Evolutionary conservation across 306 rosid genomes (phyloP).

Genomic region (Astragalus glycyphyllos): DNA sequence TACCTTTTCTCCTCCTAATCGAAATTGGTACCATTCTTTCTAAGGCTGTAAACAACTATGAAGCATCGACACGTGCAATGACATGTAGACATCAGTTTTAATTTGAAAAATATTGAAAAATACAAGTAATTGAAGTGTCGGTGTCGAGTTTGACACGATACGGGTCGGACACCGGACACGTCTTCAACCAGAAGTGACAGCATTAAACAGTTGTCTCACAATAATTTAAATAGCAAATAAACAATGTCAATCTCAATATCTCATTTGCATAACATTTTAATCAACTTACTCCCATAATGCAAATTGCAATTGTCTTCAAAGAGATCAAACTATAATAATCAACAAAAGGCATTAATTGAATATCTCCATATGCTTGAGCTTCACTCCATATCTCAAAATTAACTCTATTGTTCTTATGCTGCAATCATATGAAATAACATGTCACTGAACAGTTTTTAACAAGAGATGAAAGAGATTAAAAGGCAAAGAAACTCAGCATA

Average conservation of each 20-base stretch:
- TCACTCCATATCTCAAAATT: constrained; percentile 87
- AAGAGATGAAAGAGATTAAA: not conserved
- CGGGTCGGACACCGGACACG: too few species aligned
- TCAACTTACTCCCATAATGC: constrained; percentile 81
- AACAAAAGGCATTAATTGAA: constrained; percentile 91
- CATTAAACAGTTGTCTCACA: not conserved
- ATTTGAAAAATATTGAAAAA: too few species aligned
- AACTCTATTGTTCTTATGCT: constrained; percentile 84
- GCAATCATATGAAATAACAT: constrained; percentile 46
- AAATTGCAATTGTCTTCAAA: constrained; percentile 87
- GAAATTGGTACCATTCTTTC: constrained; percentile 9
- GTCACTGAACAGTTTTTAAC: constrained; percentile 24
- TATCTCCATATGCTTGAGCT: constrained; percentile 90
- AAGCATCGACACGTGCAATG: too few species aligned
- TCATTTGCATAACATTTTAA: constrained; percentile 18
- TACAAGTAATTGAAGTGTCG: too few species aligned
- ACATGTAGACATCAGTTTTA: too few species aligned
- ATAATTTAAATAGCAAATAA: constrained; percentile 28
- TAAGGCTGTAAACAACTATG: not conserved
- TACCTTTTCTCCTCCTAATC: not conserved
- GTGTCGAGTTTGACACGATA: too few species aligned
- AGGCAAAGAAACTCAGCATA: constrained; percentile 9
- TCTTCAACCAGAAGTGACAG: too few species aligned
- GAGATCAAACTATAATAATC: constrained; percentile 91
- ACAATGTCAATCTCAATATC: constrained; percentile 29